phyloP scores from a whole-genome alignment of 2,329 filamentous ascomycete genomes.

The Fusarium beomiforme region DNA sequence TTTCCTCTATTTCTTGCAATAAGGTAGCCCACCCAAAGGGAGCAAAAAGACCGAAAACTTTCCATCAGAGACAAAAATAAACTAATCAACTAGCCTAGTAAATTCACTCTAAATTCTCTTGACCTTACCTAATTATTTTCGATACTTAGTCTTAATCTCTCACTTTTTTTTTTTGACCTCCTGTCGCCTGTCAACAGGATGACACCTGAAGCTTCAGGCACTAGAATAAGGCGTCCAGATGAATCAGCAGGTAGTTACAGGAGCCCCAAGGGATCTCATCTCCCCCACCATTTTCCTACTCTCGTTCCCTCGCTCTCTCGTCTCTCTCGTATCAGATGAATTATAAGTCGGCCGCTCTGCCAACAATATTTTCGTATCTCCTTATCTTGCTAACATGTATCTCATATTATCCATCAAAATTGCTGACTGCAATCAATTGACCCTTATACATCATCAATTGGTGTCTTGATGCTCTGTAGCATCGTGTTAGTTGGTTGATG shows the following conservation, averaged over 20 bases:
- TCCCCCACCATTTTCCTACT: neutral
- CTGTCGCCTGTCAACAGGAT: neutral
- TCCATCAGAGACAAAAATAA: too few species aligned
- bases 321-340: neutral
- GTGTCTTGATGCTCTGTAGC: neutral
- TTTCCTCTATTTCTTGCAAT: too few species aligned
- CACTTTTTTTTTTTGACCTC: too few species aligned
- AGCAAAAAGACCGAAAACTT: too few species aligned
- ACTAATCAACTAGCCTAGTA: too few species aligned
- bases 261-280: neutral
- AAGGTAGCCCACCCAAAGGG: too few species aligned
- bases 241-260: constrained; percentile 6
- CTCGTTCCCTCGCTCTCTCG: neutral
- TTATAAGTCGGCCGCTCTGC: neutral
- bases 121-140: too few species aligned
- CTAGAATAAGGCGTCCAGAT: constrained; percentile 2
- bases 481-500: neutral
- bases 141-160: too few species aligned
- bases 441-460: neutral
- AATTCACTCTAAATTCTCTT: too few species aligned
- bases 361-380: neutral
- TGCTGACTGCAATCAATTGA: neutral
- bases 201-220: constrained; percentile 26
- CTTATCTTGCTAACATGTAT: neutral
- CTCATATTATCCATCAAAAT: neutral